A percentile compares a stretch with the other conserved stretches of the same genome.
These are phyloP conservation scores for Colletotrichum musae DNA, from an alignment of 2,329 filamentous ascomycete species.

Conservation along the genomic window DNA sequence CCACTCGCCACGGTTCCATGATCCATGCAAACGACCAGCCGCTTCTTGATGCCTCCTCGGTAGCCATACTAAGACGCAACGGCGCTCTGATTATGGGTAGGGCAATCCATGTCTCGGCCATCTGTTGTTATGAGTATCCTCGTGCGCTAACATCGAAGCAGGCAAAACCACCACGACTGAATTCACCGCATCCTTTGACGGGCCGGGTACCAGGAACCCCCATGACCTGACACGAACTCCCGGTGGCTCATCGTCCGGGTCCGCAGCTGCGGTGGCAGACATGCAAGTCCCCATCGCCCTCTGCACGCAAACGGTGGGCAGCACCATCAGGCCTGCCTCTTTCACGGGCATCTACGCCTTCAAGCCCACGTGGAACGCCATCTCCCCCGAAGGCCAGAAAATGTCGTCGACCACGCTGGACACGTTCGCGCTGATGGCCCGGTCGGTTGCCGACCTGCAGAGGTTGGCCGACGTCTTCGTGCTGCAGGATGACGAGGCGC, in stretches of 20 bases:
- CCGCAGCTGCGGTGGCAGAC: constrained; percentile 75
- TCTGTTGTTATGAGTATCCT: too few species aligned
- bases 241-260: constrained; percentile 77
- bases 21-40: constrained; percentile 64
- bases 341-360: constrained; percentile 63
- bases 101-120: background rate
- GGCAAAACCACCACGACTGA: constrained; percentile 74
- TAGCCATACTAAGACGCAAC: constrained; percentile 65
- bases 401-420: constrained; percentile 71
- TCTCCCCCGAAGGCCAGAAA: constrained; percentile 73
- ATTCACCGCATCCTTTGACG: constrained; percentile 70
- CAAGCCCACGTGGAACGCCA: constrained; percentile 76
- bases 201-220: constrained; percentile 70
- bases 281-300: constrained; percentile 72
- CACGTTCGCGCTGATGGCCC: constrained; percentile 72
- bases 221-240: constrained; percentile 76
- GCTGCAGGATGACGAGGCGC: constrained; percentile 62
- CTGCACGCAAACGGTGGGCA: constrained; percentile 77
- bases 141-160: constrained; percentile 23
- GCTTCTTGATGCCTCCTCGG: constrained; percentile 64
- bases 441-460: constrained; percentile 70
- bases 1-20: constrained; percentile 67
- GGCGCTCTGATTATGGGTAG: constrained; percentile 68
- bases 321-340: constrained; percentile 73
- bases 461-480: constrained; percentile 67